phyloP scores from a whole-genome alignment of 257 asterid species.

The Nicotiana undulata region DNA sequence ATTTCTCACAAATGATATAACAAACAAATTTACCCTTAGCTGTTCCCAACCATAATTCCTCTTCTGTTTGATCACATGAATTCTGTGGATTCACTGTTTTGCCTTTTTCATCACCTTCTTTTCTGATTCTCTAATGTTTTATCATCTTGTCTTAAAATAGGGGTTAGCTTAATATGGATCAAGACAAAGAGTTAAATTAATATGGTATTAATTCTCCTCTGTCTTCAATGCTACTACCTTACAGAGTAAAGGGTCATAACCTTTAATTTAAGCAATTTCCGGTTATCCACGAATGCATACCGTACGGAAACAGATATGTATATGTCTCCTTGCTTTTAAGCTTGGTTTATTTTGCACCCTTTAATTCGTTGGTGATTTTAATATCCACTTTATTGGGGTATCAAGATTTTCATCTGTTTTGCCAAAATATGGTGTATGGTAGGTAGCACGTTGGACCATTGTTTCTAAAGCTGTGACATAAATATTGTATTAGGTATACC shows the following conservation, averaged over 20 bases:
- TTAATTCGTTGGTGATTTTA: not conserved
- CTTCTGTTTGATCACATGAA: slow-evolving; percentile 23
- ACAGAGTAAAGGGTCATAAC: not conserved
- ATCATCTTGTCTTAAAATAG: not conserved
- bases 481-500: not conserved
- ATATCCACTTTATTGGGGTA: not conserved
- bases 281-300: not conserved
- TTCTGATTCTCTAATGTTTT: slow-evolving; percentile 1
- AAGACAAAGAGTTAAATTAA: not conserved
- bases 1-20: not conserved
- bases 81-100: slow-evolving; percentile 5
- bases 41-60: slow-evolving; percentile 25
- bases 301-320: not conserved
- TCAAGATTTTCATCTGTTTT: slow-evolving; percentile 5
- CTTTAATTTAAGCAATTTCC: not conserved
- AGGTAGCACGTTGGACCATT: not conserved
- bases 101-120: slow-evolving; percentile 11
- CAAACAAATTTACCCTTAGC: not conserved
- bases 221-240: not conserved
- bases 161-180: not conserved
- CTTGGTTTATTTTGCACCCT: not conserved
- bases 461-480: not conserved
- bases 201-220: too few relatives aligned
- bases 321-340: not conserved
- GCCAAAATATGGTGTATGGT: not conserved